Percentiles rank a stretch among this genome's conserved stretches.
These are phyloP conservation scores for Penstemon barbatus DNA, from an alignment of 257 asterid species.

Conservation along the genomic window DNA sequence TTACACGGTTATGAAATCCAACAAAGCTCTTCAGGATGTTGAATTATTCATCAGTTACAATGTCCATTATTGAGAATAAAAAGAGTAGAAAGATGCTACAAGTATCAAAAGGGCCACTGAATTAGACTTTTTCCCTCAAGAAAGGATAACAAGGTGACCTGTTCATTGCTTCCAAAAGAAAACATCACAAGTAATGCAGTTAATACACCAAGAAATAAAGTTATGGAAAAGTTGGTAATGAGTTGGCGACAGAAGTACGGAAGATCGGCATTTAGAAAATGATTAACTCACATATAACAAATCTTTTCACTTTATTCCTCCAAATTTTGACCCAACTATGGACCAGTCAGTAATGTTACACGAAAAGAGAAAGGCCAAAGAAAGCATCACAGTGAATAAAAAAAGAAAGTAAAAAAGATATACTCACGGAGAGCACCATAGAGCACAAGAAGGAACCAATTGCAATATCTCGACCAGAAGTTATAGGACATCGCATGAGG, in stretches of 20 bases:
- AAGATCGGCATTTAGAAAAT: background rate
- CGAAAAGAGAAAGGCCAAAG: background rate
- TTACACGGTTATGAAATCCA: background rate
- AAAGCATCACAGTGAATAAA: background rate
- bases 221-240: background rate
- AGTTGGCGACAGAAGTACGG: background rate
- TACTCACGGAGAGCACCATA: conserved; percentile 83
- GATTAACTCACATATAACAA: background rate
- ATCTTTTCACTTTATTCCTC: background rate
- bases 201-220: too few species aligned
- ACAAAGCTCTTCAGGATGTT: too few species aligned
- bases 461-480: conserved; percentile 70
- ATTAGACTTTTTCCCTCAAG: background rate
- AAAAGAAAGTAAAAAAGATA: background rate
- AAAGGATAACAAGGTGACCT: background rate
- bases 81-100: background rate
- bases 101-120: background rate
- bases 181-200: background rate
- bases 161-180: background rate
- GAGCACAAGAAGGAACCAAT: conserved; percentile 92
- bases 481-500: conserved; percentile 76
- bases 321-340: background rate
- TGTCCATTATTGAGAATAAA: background rate
- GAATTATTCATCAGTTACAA: background rate
- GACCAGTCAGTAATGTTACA: background rate